phyloP scores from a whole-genome alignment of 805 yeast genomes.

The Starmerella scarabaei region DNA sequence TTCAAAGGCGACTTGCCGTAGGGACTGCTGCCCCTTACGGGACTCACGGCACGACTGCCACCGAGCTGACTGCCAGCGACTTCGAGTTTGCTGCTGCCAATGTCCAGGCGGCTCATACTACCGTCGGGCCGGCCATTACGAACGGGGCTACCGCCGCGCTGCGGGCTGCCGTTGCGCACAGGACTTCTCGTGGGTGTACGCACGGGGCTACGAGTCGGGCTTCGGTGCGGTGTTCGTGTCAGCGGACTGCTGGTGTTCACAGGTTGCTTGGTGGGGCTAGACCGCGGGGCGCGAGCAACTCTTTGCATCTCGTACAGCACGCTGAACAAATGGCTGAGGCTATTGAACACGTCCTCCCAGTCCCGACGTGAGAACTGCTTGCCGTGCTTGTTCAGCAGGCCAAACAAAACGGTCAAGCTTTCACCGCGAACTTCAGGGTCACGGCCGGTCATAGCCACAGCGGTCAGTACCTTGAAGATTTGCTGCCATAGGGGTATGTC shows the following conservation, averaged over 20 bases:
- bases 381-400: slow-evolving; percentile 67
- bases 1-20: not conserved
- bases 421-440: slow-evolving; percentile 89
- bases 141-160: slow-evolving; percentile 1
- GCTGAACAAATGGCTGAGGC: slow-evolving; percentile 81
- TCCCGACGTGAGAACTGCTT: slow-evolving; percentile 55
- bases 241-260: not conserved
- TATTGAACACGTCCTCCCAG: slow-evolving; percentile 73
- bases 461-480: slow-evolving; percentile 69
- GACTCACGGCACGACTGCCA: not conserved
- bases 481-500: slow-evolving; percentile 18
- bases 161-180: slow-evolving; percentile 20
- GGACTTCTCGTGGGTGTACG: slow-evolving; percentile 16
- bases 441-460: slow-evolving; percentile 81
- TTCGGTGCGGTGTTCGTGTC: not conserved
- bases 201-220: slow-evolving; percentile 1
- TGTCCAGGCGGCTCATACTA: too few relatives aligned
- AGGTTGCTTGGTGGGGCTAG: not conserved
- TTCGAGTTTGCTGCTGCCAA: not conserved
- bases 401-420: slow-evolving; percentile 73
- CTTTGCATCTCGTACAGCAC: slow-evolving; percentile 46
- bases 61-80: not conserved
- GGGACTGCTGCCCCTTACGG: too few relatives aligned
- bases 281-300: not conserved
- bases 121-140: not conserved